Percentiles rank a stretch among this genome's conserved stretches.
phyloP scores from a whole-genome alignment of 202 grass and related monocot genomes.

The Bolboschoenoplectus hybrid region DNA sequence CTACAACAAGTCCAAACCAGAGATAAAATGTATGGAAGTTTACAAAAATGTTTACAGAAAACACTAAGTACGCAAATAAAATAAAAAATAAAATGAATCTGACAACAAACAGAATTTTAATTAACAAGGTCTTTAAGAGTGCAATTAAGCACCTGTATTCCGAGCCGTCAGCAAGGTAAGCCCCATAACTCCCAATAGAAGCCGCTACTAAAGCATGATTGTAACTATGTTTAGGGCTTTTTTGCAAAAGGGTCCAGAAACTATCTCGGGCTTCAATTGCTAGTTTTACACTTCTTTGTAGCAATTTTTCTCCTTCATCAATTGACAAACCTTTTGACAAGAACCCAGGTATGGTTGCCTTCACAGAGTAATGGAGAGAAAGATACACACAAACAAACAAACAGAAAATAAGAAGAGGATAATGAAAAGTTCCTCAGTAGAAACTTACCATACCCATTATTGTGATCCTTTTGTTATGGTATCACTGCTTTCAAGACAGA shows the following conservation, averaged over 20 bases:
- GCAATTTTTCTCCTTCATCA: conserved; percentile 59
- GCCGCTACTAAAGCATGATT: conserved; percentile 69
- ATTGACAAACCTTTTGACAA: conserved; percentile 61
- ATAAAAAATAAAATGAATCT: neutral
- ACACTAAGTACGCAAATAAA: neutral
- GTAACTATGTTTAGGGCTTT: conserved; percentile 50
- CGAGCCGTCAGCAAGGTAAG: conserved; percentile 81
- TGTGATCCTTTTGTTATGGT: neutral
- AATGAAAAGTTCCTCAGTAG: neutral
- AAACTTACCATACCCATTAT: neutral
- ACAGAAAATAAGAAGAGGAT: neutral
- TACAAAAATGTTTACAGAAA: neutral
- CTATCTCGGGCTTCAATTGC: conserved; percentile 60
- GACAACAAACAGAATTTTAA: neutral
- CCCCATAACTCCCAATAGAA: conserved; percentile 78
- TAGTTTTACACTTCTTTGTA: conserved; percentile 61
- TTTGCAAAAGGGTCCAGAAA: conserved; percentile 59
- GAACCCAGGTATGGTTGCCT: conserved; percentile 87
- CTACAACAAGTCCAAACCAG: neutral
- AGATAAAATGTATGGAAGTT: neutral
- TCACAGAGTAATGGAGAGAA: neutral
- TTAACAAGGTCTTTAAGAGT: neutral
- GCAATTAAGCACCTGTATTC: conserved; percentile 75
- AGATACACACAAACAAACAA: conserved; percentile 11
- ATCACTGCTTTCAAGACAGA: neutral